Evolutionary conservation across 257 asterid genomes (phyloP).

Genomic region (Solanum raphanifolium): DNA sequence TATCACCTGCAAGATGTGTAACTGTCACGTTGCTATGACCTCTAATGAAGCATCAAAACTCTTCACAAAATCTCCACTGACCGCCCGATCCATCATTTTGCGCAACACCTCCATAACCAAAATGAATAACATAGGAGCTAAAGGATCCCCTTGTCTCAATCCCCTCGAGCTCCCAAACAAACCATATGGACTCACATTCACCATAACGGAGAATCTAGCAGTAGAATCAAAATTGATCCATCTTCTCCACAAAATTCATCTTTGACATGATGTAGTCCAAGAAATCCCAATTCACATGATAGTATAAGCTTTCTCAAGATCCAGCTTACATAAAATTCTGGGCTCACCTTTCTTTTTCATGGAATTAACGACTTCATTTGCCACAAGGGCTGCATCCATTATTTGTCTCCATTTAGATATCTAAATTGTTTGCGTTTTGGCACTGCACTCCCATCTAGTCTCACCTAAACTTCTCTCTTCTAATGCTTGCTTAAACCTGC

Average conservation of each 20-base stretch:
- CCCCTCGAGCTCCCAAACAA: neutral
- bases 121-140: neutral
- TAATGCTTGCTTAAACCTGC: neutral
- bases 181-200: neutral
- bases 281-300: neutral
- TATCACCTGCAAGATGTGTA: neutral
- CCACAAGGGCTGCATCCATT: neutral
- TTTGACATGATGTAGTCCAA: neutral
- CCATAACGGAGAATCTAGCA: neutral
- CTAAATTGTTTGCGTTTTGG: neutral
- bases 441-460: neutral
- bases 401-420: neutral
- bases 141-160: neutral
- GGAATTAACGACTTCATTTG: neutral
- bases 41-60: neutral
- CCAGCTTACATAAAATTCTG: neutral
- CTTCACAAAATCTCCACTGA: neutral
- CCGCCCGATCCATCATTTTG: neutral
- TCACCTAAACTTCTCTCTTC: neutral
- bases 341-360: neutral
- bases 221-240: neutral
- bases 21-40: neutral
- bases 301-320: neutral
- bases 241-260: neutral
- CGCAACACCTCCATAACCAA: neutral